Evolutionary conservation across 1,284 basidiomycete genomes (phyloP), one percentile per base, ranked within the genome.

Genomic region (Tilletia walkeri): DNA sequence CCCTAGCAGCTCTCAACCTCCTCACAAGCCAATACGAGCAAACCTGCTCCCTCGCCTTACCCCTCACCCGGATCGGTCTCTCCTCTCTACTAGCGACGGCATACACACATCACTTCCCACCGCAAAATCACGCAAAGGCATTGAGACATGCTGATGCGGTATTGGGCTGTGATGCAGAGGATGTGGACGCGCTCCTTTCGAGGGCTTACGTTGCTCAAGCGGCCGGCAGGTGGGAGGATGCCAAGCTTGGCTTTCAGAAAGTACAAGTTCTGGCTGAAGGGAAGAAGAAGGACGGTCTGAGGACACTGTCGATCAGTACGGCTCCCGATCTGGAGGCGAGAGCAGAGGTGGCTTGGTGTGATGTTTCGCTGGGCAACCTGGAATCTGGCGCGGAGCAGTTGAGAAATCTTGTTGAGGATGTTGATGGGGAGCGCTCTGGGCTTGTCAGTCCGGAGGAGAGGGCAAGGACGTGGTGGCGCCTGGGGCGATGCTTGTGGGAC

Each of bases 301-400:
- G 78, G 0, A 56, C 73, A 0, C 75, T 76, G 16, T 73, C 81
- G 86, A 88, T 81, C 66, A 85, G 1, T 80, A 85, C 49, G 83
- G 68, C 74, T 7, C 71, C 87, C 5, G 88, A 87, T n/a, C 78
- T 91, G 5, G 90, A 91, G 53, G 91, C 93, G 0, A 86, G 85
- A 73, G 92, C 95, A 79, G 94, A 97, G 80, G 83, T 87, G 36
- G 93, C 91, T 0, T 98, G 95, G 95, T 94, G 93, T 83, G 85
- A 87, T 50, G 88, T 89, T 73, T 89, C 91, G 73, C 81, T 87
- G 4, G 88, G 87, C 0, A 83, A 88, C 20, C 76, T 87, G 2
- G 86, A 88, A 9, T 83, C 85, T 9, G 92, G 89, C 3, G 82
- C 88, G 24, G 82, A 85, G 16, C 86, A 86, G 3, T 85, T 98